These are phyloP conservation scores for Rhizophagus prolifer DNA, from an alignment of 192 early-diverging fungal species.

Conservation along the genomic window DNA sequence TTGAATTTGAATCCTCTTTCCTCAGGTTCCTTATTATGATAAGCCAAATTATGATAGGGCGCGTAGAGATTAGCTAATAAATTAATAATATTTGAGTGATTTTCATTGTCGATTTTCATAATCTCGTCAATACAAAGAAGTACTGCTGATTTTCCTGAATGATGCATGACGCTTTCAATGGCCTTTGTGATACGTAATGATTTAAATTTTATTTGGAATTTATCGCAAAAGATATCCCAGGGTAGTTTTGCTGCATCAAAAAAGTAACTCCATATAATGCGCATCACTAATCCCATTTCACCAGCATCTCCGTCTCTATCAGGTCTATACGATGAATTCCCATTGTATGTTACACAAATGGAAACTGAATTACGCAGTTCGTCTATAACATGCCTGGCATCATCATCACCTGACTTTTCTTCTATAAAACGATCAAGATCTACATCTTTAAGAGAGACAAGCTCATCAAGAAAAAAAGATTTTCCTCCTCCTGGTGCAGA, in stretches of 20 bases:
- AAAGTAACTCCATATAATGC: neutral
- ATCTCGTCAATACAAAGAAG: neutral
- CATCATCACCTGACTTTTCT: neutral
- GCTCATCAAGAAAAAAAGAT: constrained; percentile 4
- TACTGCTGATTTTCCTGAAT: neutral
- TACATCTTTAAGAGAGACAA: neutral
- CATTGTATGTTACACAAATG: too few relatives aligned
- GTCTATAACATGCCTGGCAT: too few relatives aligned
- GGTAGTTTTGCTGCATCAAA: neutral
- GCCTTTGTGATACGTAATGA: neutral
- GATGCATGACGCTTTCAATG: neutral
- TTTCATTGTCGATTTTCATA: neutral
- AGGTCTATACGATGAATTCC: too few relatives aligned
- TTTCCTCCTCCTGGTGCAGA: neutral
- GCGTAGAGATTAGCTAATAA: too few relatives aligned
- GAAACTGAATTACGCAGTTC: too few relatives aligned
- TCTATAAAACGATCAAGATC: neutral
- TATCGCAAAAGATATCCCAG: neutral
- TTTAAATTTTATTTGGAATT: neutral
- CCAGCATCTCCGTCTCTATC: too few relatives aligned
- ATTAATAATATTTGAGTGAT: too few relatives aligned
- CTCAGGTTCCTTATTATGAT: too few relatives aligned
- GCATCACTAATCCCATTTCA: neutral
- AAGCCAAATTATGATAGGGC: too few relatives aligned
- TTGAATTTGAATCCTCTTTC: too few relatives aligned